Conservation (phyloP, 129 eudicot genomes). For the Flaveria bidentis region DNA sequence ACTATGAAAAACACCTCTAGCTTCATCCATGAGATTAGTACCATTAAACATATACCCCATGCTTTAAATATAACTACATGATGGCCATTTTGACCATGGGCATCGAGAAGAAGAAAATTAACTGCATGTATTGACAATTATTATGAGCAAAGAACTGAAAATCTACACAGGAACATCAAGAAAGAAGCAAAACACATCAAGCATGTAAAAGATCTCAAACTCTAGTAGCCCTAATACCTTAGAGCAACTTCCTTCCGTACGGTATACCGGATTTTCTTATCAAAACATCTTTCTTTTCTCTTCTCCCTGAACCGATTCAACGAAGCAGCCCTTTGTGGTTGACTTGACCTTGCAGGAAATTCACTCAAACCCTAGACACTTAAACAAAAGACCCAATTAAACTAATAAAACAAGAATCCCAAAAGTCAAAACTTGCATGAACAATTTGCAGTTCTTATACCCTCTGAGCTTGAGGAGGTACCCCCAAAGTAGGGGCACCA, state of each 20-base stretch:
- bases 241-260: slow-evolving; percentile 97
- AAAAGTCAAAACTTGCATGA: slow-evolving; percentile 8
- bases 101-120: not conserved
- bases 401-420: not conserved
- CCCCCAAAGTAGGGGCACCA: slow-evolving; percentile 43
- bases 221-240: slow-evolving; percentile 44
- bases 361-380: slow-evolving; percentile 51
- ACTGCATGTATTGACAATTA: not conserved
- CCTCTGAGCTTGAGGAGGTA: slow-evolving; percentile 50
- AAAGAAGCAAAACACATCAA: not conserved
- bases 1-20: not conserved
- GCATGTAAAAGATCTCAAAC: not conserved
- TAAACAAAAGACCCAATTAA: slow-evolving; percentile 9
- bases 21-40: slow-evolving; percentile 6
- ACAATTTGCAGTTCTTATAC: slow-evolving; percentile 37
- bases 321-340: slow-evolving; percentile 93
- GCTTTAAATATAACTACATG: not conserved
- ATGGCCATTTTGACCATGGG: not conserved
- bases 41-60: not conserved
- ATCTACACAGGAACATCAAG: not conserved
- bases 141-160: not conserved
- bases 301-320: slow-evolving; percentile 90
- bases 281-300: slow-evolving; percentile 91
- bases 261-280: slow-evolving; percentile 89
- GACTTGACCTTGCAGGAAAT: slow-evolving; percentile 71